Base-by-base conservation (phyloP, 345 rosid species). In the Populus ilicifolia region DNA sequence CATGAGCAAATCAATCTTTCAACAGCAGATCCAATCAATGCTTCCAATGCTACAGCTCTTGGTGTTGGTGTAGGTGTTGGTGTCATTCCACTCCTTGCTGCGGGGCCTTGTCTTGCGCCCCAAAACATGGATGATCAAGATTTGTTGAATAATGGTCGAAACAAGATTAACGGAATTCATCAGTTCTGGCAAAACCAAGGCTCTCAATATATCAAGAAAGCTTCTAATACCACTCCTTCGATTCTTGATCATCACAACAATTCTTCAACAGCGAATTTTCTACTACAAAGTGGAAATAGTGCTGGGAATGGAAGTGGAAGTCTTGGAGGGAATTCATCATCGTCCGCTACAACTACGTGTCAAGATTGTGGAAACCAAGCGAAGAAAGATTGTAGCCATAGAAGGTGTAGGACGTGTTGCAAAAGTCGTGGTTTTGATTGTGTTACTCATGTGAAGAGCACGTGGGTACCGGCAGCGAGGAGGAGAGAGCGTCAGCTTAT, bases 321-420 rank as follows among this genome's bases (percentile, higher is more conserved):
- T 59, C 29, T n/a, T 10, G 44, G 72, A 20, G 72, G 52, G 12
- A 77, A 77, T 21, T 88, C 89, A 2, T 86, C 86, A 12, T 78
- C 86, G 21, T 88, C 97, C 0, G 80, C 83, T 9, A 72, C 90
- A 48, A 90, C 98, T 23, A 92, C 99, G 77, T 96, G 99, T 79
- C 98, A 92, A 80, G 99, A 96, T 64, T 96, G 99, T 75, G 99
- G 99, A 14, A 96, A 96, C 91, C 98, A 96, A 71, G 96, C 99
- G 2, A 96, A 96, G 92, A 96, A 96, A 43, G 99, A 92, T 73
- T 96, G 99, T 35, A 83, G 75, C 78, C 94, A 89, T 73, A 82
- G 94, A 69, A 85, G 99, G 85, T 96, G 99, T 63, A 80, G 99
- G 80, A 93, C 99, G 2, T 96, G 99, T 69, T 96, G 99, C 73